phyloP scores from a whole-genome alignment of 495 filamentous ascomycete species.

The Choiromyces venosus region DNA sequence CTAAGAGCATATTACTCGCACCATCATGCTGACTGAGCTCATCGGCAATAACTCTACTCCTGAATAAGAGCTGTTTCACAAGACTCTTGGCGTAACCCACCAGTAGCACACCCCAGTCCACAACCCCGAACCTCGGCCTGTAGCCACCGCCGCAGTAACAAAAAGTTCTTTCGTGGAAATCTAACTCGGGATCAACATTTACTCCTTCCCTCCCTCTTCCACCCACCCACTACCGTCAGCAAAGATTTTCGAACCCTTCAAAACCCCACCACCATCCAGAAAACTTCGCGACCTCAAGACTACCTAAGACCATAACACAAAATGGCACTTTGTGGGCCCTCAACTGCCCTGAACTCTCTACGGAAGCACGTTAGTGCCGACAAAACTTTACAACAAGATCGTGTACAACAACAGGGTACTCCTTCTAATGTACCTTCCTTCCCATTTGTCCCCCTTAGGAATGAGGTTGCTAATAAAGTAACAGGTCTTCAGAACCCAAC shows the following conservation, averaged over 20 bases:
- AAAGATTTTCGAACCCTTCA: not conserved
- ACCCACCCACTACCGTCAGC: not conserved
- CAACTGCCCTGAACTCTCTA: slow-evolving; percentile 79
- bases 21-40: not conserved
- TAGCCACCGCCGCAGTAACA: not conserved
- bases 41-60: not conserved
- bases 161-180: not conserved
- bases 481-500: slow-evolving; percentile 24
- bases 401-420: slow-evolving; percentile 53
- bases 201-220: not conserved
- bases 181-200: not conserved
- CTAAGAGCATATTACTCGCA: not conserved
- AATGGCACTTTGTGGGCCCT: slow-evolving; percentile 62
- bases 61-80: not conserved
- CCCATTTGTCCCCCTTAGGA: not conserved
- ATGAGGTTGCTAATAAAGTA: slow-evolving; percentile 8
- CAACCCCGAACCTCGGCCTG: not conserved
- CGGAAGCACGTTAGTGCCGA: slow-evolving; percentile 74
- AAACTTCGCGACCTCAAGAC: not conserved
- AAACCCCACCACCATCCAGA: not conserved
- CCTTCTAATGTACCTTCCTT: slow-evolving; percentile 52
- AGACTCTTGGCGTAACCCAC: not conserved
- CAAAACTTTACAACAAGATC: slow-evolving; percentile 78
- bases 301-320: not conserved
- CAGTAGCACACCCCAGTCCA: not conserved